phyloP scores from a whole-genome alignment of 2,329 filamentous ascomycete species.

The Boeremia exigua region DNA sequence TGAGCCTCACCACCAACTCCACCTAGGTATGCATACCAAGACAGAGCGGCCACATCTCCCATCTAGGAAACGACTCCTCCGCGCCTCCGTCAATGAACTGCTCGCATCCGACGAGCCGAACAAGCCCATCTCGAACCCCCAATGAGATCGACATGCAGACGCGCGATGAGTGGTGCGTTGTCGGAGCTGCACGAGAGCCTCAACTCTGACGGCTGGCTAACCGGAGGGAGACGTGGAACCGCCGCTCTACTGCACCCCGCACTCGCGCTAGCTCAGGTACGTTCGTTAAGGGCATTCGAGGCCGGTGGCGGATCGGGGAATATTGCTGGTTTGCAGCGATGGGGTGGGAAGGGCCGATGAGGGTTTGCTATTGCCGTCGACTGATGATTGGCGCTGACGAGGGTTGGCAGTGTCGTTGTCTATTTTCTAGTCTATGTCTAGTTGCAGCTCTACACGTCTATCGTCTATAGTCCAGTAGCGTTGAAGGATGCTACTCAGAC shows the following conservation, averaged over 20 bases:
- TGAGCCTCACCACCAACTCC: background rate
- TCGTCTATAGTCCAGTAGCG: background rate
- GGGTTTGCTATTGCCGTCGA: no score
- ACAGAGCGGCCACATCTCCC: background rate
- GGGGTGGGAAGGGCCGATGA: background rate
- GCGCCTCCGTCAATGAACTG: background rate
- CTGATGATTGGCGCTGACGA: no score
- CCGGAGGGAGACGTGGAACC: background rate
- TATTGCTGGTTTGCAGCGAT: background rate
- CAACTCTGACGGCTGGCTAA: background rate
- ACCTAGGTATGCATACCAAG: background rate
- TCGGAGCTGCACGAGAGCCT: conserved; percentile 5
- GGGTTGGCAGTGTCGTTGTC: no score
- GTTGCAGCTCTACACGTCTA: background rate
- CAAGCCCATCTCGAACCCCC: background rate
- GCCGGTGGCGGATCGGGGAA: background rate
- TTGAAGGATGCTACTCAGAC: background rate
- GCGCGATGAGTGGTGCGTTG: background rate
- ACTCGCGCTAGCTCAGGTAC: background rate
- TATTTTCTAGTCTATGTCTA: no score
- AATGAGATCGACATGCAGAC: background rate
- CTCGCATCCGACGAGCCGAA: background rate
- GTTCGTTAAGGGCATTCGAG: background rate
- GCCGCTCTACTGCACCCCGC: background rate
- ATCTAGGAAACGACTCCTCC: background rate